Base-by-base conservation (phyloP, 352 stramenopile species). In the Globisporangium parvum region DNA sequence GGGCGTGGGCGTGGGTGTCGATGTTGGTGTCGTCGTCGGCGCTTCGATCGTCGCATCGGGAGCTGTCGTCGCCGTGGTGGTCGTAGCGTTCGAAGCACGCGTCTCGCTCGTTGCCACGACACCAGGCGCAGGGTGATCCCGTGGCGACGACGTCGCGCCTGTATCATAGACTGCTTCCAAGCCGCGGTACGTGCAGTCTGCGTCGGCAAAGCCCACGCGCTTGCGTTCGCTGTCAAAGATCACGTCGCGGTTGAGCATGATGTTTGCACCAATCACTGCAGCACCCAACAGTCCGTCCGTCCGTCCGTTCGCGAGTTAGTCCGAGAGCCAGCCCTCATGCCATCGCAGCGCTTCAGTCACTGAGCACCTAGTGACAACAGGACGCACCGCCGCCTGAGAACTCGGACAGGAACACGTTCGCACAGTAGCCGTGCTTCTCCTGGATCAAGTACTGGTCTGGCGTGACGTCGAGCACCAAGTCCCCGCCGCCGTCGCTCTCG, bases 181-280 rank as follows among this genome's bases (percentile, higher is more conserved):
- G n/a, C 39, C 20, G 4, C 35, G 49, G 48, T 65, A 76, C 1
- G 55, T 49, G 37, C 84, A 94, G 48, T 91, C 67, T 2, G 84
- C 79, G 37, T 87, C 69, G 8, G 82, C 84, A 62, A 94, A 94
- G 0, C 82, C 85, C 8, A 94, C 71, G n/a, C 82, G 80, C 37
- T 87, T 66, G 52, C 84, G 80, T 1, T 67, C 72, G 1, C 67
- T 59, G 53, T 94, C 85, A 60, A 94, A 94, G 23, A 94, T 85
- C 26, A 94, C 75, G 42, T 94, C 82, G 26, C 80, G 78, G 46
- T 85, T 68, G 68, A 77, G 79, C 85, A 94, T 93, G 44, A 94
- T 73, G 64, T 88, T 88, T 44, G 85, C 81, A 9, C 85, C 85
- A 57, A 94, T 89, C 17, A 94, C 80, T 68, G 6, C 21, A 51